Evolutionary conservation across 192 early-diverging fungal genomes (phyloP), one percentile per base, ranked within the genome.

Genomic region (Coemansia sp.): DNA sequence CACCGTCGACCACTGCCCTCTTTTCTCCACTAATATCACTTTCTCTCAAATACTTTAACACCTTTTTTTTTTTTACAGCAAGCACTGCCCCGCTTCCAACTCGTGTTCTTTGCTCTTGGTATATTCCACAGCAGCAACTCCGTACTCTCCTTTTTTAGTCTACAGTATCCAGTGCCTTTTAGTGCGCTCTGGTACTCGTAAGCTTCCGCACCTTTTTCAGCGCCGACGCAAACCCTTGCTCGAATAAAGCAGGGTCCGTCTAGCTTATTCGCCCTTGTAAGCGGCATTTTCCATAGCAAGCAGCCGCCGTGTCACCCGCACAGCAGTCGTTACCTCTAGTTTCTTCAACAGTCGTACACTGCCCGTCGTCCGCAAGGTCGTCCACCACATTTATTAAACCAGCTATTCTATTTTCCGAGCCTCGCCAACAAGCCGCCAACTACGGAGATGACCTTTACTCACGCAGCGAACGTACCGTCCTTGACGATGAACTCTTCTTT

Each of bases 401-500:
- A 23, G 14, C 12, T 27, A 72, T 72, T 66, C 37, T 57, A 19
- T 31, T 53, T 36, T 45, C 27, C 63, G 55, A 66, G 44, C 14
- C 17, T 19, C 46, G 46, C 19, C 46, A 19, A 25, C 29, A 55
- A 38, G 38, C 15, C 36, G 2, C 25, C 25, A 65, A 17, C 36
- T 38, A 29, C 10, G 64, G 53, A 60, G 41, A 74, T 60, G 67
- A 63, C 11, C 10, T 48, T 23, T 37, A 51, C 14, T 50, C 66
- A 61, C 45, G 34, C 36, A 15, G 10, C 27, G 8, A 38, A 32
- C 31, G 21, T 45, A 34, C 29, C 45, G 42, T 48, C 59, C 34
- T 50, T 44, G 48, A 63, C 66, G 45, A 63, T 62, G 63, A 48
- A 39, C n/a, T 81, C 70, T 81, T 81, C 78, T 81, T 81, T 81